These are phyloP conservation scores for Salix viminalis DNA, from an alignment of 345 rosid genomes.

Conservation along the genomic window DNA sequence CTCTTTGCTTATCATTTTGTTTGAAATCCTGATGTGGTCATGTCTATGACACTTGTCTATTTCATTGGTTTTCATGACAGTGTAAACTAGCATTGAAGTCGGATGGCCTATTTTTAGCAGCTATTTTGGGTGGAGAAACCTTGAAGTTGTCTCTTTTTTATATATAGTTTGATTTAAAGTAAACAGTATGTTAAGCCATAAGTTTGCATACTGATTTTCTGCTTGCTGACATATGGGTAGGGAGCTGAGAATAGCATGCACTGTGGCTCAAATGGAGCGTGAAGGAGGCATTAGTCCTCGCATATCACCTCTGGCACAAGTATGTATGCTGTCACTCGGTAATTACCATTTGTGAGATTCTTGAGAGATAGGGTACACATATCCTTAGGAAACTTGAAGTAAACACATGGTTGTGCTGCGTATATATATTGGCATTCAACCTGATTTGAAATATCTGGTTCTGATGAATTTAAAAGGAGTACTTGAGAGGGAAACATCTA, in stretches of 20 bases:
- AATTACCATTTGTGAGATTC: neutral
- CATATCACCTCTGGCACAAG: slow-evolving; percentile 94
- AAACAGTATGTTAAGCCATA: neutral
- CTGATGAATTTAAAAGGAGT: neutral
- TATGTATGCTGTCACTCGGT: slow-evolving; percentile 19
- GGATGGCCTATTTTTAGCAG: slow-evolving; percentile 95
- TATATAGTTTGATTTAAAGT: slow-evolving; percentile 2
- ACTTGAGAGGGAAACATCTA: too few relatives aligned
- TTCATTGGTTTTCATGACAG: slow-evolving; percentile 45
- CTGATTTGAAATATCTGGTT: neutral
- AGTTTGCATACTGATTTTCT: slow-evolving; percentile 1
- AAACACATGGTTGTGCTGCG: neutral
- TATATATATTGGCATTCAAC: neutral
- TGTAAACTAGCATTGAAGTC: slow-evolving; percentile 92
- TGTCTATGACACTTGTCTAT: slow-evolving; percentile 27
- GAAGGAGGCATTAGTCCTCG: slow-evolving; percentile 99
- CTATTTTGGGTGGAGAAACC: slow-evolving; percentile 99
- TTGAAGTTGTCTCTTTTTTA: slow-evolving; percentile 52
- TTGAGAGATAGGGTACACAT: neutral
- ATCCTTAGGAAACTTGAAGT: neutral
- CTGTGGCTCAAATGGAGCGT: slow-evolving; percentile 97
- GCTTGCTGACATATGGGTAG: slow-evolving; percentile 32
- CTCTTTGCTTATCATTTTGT: neutral
- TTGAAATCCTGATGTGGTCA: neutral
- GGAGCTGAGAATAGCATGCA: slow-evolving; percentile 95